These are phyloP conservation scores for Scorias spongiosa DNA, from an alignment of 2,329 filamentous ascomycete species.

Conservation along the genomic window DNA sequence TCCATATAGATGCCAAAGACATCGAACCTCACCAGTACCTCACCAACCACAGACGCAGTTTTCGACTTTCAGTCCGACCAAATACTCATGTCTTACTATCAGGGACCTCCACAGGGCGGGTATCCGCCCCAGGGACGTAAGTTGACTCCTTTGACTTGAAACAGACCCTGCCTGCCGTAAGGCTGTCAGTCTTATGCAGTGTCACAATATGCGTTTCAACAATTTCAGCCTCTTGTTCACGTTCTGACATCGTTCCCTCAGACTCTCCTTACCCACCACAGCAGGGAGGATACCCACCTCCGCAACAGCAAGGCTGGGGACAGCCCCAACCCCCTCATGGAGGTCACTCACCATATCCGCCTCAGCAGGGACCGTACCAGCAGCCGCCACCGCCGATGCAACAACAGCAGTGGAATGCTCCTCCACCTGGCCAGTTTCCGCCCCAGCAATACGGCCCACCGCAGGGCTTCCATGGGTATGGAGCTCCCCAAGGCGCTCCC, in stretches of 20 bases:
- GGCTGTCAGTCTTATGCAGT: too few species aligned
- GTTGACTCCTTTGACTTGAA: not conserved
- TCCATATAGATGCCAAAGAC: too few species aligned
- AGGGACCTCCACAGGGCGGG: not conserved
- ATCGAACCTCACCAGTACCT: too few species aligned
- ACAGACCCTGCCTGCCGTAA: too few species aligned
- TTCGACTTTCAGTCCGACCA: too few species aligned
- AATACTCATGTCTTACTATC: not conserved
- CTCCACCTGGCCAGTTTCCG: conserved; percentile 10
- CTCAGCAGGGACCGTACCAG: conserved; percentile 7
- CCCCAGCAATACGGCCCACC: conserved; percentile 1
- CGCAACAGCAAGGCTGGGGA: conserved; percentile 5
- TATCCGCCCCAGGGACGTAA: not conserved
- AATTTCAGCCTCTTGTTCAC: not conserved
- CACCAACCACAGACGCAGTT: too few species aligned
- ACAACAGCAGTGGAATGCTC: conserved; percentile 6
- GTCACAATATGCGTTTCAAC: too few species aligned
- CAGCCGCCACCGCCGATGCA: not conserved
- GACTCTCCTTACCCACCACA: conserved; percentile 7
- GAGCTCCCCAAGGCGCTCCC: conserved; percentile 28
- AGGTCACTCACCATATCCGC: not conserved
- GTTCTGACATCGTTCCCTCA: not conserved
- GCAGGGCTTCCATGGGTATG: conserved; percentile 1
- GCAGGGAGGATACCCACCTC: conserved; percentile 5
- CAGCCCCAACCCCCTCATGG: not conserved